A percentile compares a stretch with the other conserved stretches of the same genome.
Conservation (phyloP, 2,329 filamentous ascomycete species). For the Talaromyces sp. region DNA sequence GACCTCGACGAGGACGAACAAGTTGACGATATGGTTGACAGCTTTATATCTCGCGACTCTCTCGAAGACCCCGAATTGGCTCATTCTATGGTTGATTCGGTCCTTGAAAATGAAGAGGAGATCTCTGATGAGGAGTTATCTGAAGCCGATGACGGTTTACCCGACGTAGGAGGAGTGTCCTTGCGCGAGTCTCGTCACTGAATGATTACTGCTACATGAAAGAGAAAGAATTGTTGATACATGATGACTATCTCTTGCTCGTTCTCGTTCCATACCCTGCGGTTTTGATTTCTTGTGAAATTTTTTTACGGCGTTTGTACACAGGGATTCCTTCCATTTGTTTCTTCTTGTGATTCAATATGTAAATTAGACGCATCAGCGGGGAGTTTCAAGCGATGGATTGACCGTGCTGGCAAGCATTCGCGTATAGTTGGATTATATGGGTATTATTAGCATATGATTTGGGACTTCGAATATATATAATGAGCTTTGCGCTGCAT, state of each 20-base stretch:
- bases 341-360: background rate
- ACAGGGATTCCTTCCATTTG: background rate
- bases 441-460: background rate
- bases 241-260: background rate
- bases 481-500: background rate
- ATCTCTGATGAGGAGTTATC: slow-evolving; percentile 15
- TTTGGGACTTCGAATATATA: background rate
- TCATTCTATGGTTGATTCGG: slow-evolving; percentile 37
- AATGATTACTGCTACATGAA: background rate
- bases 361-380: slow-evolving; percentile 12
- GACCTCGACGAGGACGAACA: slow-evolving; percentile 46
- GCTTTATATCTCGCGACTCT: slow-evolving; percentile 32
- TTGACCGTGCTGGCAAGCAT: slow-evolving; percentile 7
- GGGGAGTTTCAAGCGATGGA: slow-evolving; percentile 7
- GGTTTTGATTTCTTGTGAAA: background rate
- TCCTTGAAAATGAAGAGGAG: slow-evolving; percentile 12
- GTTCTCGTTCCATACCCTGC: slow-evolving; percentile 1
- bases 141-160: slow-evolving; percentile 38
- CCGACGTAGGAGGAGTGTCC: slow-evolving; percentile 18
- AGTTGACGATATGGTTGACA: slow-evolving; percentile 36
- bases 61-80: slow-evolving; percentile 45
- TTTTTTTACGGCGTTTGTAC: slow-evolving; percentile 1
- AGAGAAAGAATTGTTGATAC: background rate
- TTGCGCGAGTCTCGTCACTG: slow-evolving; percentile 5
- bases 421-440: background rate